A percentile compares a stretch with the other conserved stretches of the same genome.
Evolutionary conservation across 108 stramenopile genomes (phyloP).

Genomic region (Conticribra weissflogii): DNA sequence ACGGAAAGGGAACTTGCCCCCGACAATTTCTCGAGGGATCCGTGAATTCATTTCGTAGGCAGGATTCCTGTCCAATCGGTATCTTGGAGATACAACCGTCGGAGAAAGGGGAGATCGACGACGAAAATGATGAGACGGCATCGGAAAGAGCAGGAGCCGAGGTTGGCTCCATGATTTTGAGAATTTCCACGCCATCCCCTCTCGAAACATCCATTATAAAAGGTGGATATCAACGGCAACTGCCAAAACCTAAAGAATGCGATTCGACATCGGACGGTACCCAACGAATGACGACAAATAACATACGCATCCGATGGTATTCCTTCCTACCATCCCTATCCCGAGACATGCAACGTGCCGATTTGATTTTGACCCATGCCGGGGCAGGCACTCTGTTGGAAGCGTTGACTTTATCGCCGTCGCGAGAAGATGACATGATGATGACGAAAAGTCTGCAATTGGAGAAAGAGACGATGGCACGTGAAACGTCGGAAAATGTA

Average conservation of each 20-base stretch:
- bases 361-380: slow-evolving; percentile 89
- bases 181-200: no score
- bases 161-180: no score
- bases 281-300: no score
- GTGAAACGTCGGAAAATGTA: no score
- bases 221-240: slow-evolving; percentile 18
- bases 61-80: no score
- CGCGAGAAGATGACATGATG: not conserved
- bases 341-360: slow-evolving; percentile 81
- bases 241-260: no score
- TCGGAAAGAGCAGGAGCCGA: no score
- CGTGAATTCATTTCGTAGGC: slow-evolving; percentile 2
- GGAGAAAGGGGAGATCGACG: no score
- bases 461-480: no score
- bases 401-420: slow-evolving; percentile 45
- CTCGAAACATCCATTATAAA: slow-evolving; percentile 16
- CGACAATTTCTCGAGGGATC: slow-evolving; percentile 4
- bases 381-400: slow-evolving; percentile 96
- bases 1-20: slow-evolving; percentile 71
- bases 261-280: no score
- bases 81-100: not conserved
- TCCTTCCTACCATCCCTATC: slow-evolving; percentile 73
- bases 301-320: slow-evolving; percentile 56
- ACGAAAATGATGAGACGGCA: no score
- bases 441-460: not conserved